Evolutionary conservation across 495 filamentous ascomycete genomes (phyloP).

Genomic region (Aspergillus conjunctus): DNA sequence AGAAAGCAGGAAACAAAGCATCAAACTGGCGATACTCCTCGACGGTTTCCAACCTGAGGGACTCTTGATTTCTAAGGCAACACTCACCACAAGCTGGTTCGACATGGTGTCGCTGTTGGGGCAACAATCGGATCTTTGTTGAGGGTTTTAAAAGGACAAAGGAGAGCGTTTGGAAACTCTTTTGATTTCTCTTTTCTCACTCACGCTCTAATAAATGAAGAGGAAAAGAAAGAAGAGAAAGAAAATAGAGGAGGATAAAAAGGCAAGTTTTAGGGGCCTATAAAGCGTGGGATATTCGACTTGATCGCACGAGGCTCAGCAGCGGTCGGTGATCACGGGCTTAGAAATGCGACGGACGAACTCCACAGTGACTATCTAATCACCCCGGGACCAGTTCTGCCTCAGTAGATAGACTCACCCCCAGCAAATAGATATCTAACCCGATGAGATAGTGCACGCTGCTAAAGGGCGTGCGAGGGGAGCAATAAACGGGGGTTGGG

Average conservation of each 20-base stretch:
- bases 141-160: conserved; percentile 13
- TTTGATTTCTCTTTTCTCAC: background rate
- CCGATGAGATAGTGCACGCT: background rate
- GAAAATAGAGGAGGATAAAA: conserved; percentile 2
- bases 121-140: conserved; percentile 15
- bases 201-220: conserved; percentile 14
- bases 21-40: conserved; percentile 12
- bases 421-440: conserved; percentile 7
- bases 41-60: conserved; percentile 16
- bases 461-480: background rate
- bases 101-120: conserved; percentile 50
- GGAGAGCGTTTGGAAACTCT: conserved; percentile 1
- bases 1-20: conserved; percentile 22
- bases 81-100: conserved; percentile 67
- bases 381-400: conserved; percentile 13
- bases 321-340: conserved; percentile 28
- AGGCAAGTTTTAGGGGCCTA: conserved; percentile 11
- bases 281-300: conserved; percentile 12
- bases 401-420: conserved; percentile 18
- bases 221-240: background rate
- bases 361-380: conserved; percentile 21
- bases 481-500: conserved; percentile 7
- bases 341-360: conserved; percentile 24
- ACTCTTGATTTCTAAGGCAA: conserved; percentile 24
- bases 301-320: conserved; percentile 22